A percentile compares a stretch with the other conserved stretches of the same genome.
phyloP scores from a whole-genome alignment of 2,329 filamentous ascomycete genomes.

The Cercospora nicotianae region DNA sequence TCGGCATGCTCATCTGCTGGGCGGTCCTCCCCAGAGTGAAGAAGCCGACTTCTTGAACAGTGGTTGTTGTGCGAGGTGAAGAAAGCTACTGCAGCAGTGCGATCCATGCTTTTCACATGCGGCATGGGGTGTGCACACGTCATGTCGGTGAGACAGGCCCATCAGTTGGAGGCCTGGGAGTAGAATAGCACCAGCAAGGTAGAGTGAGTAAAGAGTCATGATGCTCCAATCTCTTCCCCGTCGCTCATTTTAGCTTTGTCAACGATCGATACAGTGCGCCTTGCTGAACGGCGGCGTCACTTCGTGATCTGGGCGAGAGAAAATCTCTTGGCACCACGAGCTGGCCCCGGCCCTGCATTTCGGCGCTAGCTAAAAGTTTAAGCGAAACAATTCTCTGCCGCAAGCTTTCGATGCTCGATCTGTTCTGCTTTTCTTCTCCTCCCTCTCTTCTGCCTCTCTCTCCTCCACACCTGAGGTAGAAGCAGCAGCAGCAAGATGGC shows the following conservation, averaged over 20 bases:
- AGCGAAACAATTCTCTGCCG: slow-evolving; percentile 10
- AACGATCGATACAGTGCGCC: neutral
- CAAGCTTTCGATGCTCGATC: slow-evolving; percentile 1
- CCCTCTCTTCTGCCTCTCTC: slow-evolving; percentile 7
- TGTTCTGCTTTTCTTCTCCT: neutral
- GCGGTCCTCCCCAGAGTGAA: slow-evolving; percentile 55
- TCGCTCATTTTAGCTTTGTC: neutral
- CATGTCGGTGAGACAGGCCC: neutral
- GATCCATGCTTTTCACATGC: neutral
- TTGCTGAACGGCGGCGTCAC: slow-evolving; percentile 3
- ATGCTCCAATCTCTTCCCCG: neutral
- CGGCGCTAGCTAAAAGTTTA: slow-evolving; percentile 2
- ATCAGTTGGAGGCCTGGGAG: neutral
- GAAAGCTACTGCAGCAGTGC: neutral
- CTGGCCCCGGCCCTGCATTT: neutral
- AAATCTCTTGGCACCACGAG: neutral
- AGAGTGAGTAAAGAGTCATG: neutral
- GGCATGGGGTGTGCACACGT: neutral
- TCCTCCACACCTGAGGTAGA: slow-evolving; percentile 10
- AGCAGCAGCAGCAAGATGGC: slow-evolving; percentile 30
- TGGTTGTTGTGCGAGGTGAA: neutral
- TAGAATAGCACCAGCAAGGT: neutral
- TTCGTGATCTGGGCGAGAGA: slow-evolving; percentile 7
- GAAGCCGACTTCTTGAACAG: slow-evolving; percentile 46
- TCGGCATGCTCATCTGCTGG: slow-evolving; percentile 66